Evolutionary conservation across 2,329 filamentous ascomycete species (phyloP).

Genomic region (Sclerotinia glacialis): DNA sequence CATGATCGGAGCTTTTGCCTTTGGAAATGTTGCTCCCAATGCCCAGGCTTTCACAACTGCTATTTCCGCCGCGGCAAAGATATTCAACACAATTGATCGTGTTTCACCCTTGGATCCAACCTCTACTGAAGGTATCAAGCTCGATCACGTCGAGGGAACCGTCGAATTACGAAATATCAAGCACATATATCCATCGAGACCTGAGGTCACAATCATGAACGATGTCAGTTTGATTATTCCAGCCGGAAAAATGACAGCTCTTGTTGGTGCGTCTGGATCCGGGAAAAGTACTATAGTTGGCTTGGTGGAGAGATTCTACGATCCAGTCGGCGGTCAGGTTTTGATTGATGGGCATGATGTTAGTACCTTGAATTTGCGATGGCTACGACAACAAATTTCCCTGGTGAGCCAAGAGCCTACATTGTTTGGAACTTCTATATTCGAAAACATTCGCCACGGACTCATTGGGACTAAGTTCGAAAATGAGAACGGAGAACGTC

Average conservation of each 20-base stretch:
- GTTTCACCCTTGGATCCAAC: slow-evolving; percentile 78
- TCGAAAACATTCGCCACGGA: slow-evolving; percentile 84
- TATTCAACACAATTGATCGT: slow-evolving; percentile 91
- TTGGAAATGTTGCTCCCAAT: slow-evolving; percentile 85
- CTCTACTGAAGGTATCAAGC: slow-evolving; percentile 65
- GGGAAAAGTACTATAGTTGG: slow-evolving; percentile 95
- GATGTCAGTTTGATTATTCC: slow-evolving; percentile 76
- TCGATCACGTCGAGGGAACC: slow-evolving; percentile 70
- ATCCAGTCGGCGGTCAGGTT: slow-evolving; percentile 76
- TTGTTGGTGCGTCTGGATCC: slow-evolving; percentile 91
- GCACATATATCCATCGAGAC: slow-evolving; percentile 91
- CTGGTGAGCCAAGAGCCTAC: slow-evolving; percentile 92
- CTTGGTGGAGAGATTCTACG: slow-evolving; percentile 90
- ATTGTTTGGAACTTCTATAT: slow-evolving; percentile 86
- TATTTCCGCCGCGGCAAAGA: slow-evolving; percentile 82
- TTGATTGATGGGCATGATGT: slow-evolving; percentile 82
- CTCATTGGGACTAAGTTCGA: slow-evolving; percentile 82
- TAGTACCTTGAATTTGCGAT: slow-evolving; percentile 76
- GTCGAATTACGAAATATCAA: slow-evolving; percentile 81
- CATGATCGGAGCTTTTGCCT: slow-evolving; percentile 88
- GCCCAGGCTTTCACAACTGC: slow-evolving; percentile 81
- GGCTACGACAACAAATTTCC: slow-evolving; percentile 89
- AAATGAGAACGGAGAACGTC: slow-evolving; percentile 62
- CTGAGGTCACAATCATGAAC: slow-evolving; percentile 86
- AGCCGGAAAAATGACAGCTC: slow-evolving; percentile 85